Evolutionary conservation across 306 rosid species (phyloP), one percentile per base, ranked within the genome.

Genomic region (Sesbania bispinosa): DNA sequence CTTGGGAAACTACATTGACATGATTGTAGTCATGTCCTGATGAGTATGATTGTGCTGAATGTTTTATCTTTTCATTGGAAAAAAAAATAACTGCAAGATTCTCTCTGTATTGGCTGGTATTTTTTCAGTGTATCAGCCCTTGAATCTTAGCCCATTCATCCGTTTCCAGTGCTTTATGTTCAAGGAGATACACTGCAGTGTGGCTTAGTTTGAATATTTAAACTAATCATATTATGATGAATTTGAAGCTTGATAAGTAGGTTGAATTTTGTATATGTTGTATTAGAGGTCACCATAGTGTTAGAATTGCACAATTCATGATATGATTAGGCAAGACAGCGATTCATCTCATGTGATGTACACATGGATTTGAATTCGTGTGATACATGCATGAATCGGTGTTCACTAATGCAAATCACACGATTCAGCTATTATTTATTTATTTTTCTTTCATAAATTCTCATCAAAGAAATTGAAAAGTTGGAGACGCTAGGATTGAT

Each of bases 201-300:
- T 68, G 35, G 68, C 21, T 32, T 35, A 23, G 55, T 54, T 42
- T 45, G 24, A 46, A 64, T 43, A 15, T 8, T 35, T 18, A 47
- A 48, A 10, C 48, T 24, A 10, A 50, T 65, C 19, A n/a, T n/a
- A n/a, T n/a, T 71, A 20, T 67, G 68, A 35, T 24, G 63, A 61
- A 24, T 50, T 61, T 68, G 62, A 68, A 68, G 62, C 73, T 68
- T 41, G 80, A 58, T 39, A 26, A 46, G 63, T 67, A 26, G 19
- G 46, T 33, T 43, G 9, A 38, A 16, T 19, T 2, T n/a, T 52
- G 23, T 21, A 5, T 36, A 11, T 67, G 4, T 48, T 21, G 18
- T 32, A 2, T 27, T 29, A 13, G 36, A 67, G 27, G 11, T 13
- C 6, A 23, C 20, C 11, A 0, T 21, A 41, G 15, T 62, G n/a